Evolutionary conservation across 176 grass and related monocot genomes (phyloP).

Genomic region (Avena sativa): DNA sequence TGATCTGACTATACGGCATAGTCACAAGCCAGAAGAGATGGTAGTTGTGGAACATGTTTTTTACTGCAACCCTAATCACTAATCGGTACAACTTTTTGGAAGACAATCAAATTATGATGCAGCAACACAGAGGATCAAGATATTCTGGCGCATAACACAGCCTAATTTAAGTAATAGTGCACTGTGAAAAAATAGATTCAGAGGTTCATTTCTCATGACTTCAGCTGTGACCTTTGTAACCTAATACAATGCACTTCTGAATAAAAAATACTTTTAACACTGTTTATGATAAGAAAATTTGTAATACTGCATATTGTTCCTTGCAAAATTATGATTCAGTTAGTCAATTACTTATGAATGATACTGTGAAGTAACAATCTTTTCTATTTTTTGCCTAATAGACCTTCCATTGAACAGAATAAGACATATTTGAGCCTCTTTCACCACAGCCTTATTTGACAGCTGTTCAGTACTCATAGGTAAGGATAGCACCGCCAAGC

Average conservation of each 20-base stretch:
- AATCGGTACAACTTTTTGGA: neutral
- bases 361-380: neutral
- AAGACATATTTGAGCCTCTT: neutral
- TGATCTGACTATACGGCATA: neutral
- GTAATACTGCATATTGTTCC: neutral
- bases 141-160: neutral
- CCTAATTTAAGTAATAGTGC: neutral
- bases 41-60: neutral
- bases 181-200: neutral
- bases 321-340: neutral
- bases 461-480: neutral
- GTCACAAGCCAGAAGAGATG: neutral
- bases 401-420: neutral
- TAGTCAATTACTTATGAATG: neutral
- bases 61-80: neutral
- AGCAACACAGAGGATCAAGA: neutral
- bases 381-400: neutral
- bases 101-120: neutral
- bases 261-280: neutral
- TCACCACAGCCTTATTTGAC: neutral
- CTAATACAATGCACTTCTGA: neutral
- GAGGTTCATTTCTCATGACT: neutral
- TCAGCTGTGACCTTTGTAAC: neutral
- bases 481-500: neutral
- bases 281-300: neutral